phyloP scores from a whole-genome alignment of 2,329 filamentous ascomycete genomes.

The Pseudocercospora crystallina region DNA sequence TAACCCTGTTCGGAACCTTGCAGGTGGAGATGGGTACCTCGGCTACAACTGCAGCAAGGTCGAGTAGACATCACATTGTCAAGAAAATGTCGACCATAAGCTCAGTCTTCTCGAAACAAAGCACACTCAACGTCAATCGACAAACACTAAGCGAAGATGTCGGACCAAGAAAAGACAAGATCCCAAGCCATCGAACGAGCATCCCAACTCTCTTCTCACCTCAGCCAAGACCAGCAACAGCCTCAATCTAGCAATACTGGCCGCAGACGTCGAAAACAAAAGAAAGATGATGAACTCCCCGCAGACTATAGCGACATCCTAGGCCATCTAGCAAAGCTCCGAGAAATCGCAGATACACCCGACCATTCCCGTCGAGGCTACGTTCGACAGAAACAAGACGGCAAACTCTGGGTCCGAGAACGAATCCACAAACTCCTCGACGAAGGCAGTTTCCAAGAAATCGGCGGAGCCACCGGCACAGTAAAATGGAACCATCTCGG shows the following conservation, averaged over 20 bases:
- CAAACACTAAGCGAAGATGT: background rate
- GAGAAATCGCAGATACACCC: slow-evolving; percentile 55
- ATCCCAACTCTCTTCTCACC: slow-evolving; percentile 32
- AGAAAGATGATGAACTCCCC: slow-evolving; percentile 47
- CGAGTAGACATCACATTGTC: too few relatives aligned
- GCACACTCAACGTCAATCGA: too few relatives aligned
- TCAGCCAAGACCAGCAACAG: slow-evolving; percentile 33
- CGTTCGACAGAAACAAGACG: slow-evolving; percentile 61
- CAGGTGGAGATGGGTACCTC: too few relatives aligned
- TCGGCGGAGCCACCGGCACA: slow-evolving; percentile 60
- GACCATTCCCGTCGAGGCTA: slow-evolving; percentile 57
- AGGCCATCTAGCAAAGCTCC: slow-evolving; percentile 54
- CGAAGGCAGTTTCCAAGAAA: slow-evolving; percentile 55
- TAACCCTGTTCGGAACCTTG: too few relatives aligned
- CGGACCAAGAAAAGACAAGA: slow-evolving; percentile 1
- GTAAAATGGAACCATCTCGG: slow-evolving; percentile 57
- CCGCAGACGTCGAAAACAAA: slow-evolving; percentile 34
- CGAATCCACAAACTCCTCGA: slow-evolving; percentile 61
- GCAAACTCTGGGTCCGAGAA: slow-evolving; percentile 66
- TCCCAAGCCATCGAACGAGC: slow-evolving; percentile 25
- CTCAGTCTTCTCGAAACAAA: too few relatives aligned
- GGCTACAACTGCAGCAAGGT: too few relatives aligned
- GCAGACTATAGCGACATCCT: slow-evolving; percentile 64
- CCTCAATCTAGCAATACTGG: slow-evolving; percentile 29
- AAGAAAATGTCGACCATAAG: too few relatives aligned